These are phyloP conservation scores for Hypoxylon fuscum DNA, from an alignment of 495 filamentous ascomycete species.

Conservation along the genomic window DNA sequence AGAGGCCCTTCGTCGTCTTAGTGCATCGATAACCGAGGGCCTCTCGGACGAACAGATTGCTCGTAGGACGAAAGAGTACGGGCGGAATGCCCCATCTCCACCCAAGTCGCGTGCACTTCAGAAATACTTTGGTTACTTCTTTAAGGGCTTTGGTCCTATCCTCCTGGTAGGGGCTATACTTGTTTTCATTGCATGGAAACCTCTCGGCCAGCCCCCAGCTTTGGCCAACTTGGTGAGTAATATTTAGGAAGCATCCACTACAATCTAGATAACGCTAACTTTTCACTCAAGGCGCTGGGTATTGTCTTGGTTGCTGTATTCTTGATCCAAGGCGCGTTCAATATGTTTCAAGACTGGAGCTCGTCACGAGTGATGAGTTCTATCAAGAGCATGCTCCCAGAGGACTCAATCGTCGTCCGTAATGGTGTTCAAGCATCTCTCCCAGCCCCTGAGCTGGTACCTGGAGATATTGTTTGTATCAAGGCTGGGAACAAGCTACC, in stretches of 20 bases:
- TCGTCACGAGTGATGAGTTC: conserved; percentile 71
- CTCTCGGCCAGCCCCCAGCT: conserved; percentile 71
- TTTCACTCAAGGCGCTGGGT: conserved; percentile 61
- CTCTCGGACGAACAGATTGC: conserved; percentile 60
- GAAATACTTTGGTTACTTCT: conserved; percentile 72
- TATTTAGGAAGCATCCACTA: not conserved
- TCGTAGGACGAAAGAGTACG: conserved; percentile 62
- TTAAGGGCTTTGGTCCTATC: conserved; percentile 74
- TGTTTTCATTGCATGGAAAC: conserved; percentile 75
- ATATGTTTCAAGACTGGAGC: conserved; percentile 70
- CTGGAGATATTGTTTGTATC: conserved; percentile 70
- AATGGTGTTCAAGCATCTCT: conserved; percentile 61
- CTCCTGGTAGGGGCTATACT: conserved; percentile 69
- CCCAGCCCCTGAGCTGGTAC: conserved; percentile 67
- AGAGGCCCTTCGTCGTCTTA: conserved; percentile 64
- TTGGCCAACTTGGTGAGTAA: conserved; percentile 63
- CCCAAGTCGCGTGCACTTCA: conserved; percentile 64
- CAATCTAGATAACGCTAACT: not conserved
- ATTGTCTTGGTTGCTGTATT: conserved; percentile 73
- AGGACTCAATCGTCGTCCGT: conserved; percentile 68
- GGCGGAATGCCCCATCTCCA: conserved; percentile 68
- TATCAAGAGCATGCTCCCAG: conserved; percentile 73
- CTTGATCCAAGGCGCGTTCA: conserved; percentile 74
- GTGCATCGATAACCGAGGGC: conserved; percentile 57
- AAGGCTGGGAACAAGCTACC: conserved; percentile 73